These are phyloP conservation scores for Clitopilus passeckerianus DNA, from an alignment of 768 basidiomycete genomes.

Conservation along the genomic window DNA sequence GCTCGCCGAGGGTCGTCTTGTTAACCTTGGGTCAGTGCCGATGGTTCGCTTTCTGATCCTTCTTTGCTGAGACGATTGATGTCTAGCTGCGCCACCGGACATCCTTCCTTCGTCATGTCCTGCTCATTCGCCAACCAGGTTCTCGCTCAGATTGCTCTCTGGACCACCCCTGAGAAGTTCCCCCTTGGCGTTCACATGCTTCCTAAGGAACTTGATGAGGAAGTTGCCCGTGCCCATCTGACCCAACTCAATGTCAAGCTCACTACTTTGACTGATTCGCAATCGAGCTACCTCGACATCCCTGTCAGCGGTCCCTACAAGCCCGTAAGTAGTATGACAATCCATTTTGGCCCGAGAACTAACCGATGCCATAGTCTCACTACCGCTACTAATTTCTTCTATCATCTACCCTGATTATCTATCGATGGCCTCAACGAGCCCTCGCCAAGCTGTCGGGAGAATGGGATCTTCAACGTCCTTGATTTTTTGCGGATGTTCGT, in stretches of 20 bases:
- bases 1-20: constrained; percentile 97
- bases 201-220: constrained; percentile 98
- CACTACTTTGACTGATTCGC: constrained; percentile 64
- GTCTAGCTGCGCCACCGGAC: constrained; percentile 87
- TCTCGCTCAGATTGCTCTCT: constrained; percentile 96
- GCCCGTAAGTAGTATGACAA: constrained; percentile 25
- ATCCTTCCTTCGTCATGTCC: constrained; percentile 99
- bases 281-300: constrained; percentile 90
- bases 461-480: constrained; percentile 69
- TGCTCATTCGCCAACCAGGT: constrained; percentile 99
- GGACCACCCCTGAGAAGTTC: constrained; percentile 90
- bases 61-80: constrained; percentile 3
- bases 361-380: constrained; percentile 21
- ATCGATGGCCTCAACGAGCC: constrained; percentile 78
- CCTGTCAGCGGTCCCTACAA: constrained; percentile 72
- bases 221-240: constrained; percentile 96
- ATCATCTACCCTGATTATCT: constrained; percentile 15
- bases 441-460: constrained; percentile 51
- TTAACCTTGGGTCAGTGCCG: constrained; percentile 83
- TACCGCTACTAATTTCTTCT: constrained; percentile 41
- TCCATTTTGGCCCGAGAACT: background rate
- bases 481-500: constrained; percentile 34
- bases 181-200: constrained; percentile 97
- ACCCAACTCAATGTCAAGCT: constrained; percentile 91
- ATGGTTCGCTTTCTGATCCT: constrained; percentile 6